Evolutionary conservation across 2,329 filamentous ascomycete genomes (phyloP).

Genomic region (Aspergillus eucalypticola): DNA sequence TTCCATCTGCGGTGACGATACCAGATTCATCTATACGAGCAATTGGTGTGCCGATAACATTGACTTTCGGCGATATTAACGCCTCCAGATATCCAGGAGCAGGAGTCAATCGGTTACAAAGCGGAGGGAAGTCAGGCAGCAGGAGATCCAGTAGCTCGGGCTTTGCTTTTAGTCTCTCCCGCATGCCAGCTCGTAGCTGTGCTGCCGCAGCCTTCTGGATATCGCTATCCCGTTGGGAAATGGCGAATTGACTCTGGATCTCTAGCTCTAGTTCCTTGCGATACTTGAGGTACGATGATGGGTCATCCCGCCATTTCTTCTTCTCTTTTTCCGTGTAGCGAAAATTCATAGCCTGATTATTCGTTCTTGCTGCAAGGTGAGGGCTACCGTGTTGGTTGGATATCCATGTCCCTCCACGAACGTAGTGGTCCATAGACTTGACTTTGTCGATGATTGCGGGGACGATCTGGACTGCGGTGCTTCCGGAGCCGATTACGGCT

Average conservation of each 20-base stretch:
- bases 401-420: constrained; percentile 9
- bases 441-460: constrained; percentile 2
- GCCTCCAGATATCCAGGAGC: constrained; percentile 5
- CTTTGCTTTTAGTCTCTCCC: background rate
- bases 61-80: constrained; percentile 1
- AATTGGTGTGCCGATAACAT: background rate
- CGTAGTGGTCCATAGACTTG: constrained; percentile 9
- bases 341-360: background rate
- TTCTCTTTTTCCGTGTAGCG: constrained; percentile 2
- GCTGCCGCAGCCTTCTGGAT: background rate
- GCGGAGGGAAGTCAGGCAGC: background rate
- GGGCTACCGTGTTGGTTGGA: background rate
- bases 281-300: constrained; percentile 3
- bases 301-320: background rate
- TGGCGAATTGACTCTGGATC: constrained; percentile 7
- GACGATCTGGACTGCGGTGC: constrained; percentile 5
- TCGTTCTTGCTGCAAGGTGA: background rate
- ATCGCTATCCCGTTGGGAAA: background rate
- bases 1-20: background rate
- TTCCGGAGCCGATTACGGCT: constrained; percentile 7
- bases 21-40: background rate
- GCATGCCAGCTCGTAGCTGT: background rate
- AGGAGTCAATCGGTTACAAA: constrained; percentile 5
- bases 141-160: constrained; percentile 1
- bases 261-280: constrained; percentile 7